phyloP scores from a whole-genome alignment of 371 early-diverging fungal genomes.

The Conidiobolus incongruus region DNA sequence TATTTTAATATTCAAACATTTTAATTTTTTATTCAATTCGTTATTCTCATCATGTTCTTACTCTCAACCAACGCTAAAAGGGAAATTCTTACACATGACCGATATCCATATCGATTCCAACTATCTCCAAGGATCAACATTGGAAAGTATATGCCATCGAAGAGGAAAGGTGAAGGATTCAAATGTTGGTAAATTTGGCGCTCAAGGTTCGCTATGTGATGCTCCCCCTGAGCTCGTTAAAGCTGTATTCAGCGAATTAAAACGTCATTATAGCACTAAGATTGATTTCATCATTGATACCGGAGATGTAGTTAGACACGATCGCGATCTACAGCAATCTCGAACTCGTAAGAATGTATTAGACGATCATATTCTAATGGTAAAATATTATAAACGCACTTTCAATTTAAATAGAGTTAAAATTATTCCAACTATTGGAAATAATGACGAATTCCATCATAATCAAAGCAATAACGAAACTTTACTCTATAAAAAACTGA shows the following conservation, averaged over 20 bases:
- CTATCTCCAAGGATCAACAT: neutral
- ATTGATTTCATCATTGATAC: constrained; percentile 22
- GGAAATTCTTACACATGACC: too few species aligned
- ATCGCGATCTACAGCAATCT: constrained; percentile 11
- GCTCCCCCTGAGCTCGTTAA: neutral
- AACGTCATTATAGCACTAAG: too few species aligned
- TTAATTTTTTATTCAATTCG: too few species aligned
- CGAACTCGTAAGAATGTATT: constrained; percentile 10
- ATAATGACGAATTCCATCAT: constrained; percentile 15
- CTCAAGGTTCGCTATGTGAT: neutral
- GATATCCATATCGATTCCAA: constrained; percentile 3
- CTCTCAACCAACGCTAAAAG: too few species aligned
- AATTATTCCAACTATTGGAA: constrained; percentile 20
- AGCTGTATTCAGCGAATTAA: too few species aligned
- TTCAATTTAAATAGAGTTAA: constrained; percentile 10
- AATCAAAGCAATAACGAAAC: constrained; percentile 6
- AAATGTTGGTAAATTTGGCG: neutral
- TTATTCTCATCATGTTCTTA: too few species aligned
- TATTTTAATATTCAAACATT: too few species aligned
- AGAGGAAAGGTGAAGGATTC: too few species aligned
- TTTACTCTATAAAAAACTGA: neutral
- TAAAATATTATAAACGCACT: constrained; percentile 10
- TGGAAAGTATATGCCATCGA: neutral
- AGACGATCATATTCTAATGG: constrained; percentile 9
- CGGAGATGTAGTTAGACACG: constrained; percentile 21